Percentiles rank a stretch among this genome's conserved stretches.
Conservation (phyloP, 306 rosid genomes). For the Cicer bijugum region DNA sequence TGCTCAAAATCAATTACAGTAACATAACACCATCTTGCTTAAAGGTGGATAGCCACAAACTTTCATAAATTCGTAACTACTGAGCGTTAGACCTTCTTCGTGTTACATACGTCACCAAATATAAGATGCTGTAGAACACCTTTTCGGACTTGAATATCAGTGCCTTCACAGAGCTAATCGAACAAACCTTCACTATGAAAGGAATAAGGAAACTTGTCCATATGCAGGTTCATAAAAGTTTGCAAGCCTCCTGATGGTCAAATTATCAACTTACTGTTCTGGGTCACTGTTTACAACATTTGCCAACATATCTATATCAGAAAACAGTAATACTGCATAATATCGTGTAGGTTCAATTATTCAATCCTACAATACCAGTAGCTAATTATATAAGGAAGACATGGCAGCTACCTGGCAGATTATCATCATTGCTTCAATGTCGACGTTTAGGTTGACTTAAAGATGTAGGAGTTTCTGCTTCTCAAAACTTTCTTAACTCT, state of each 20-base stretch:
- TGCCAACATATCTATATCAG: constrained; percentile 3
- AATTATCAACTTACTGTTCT: not conserved
- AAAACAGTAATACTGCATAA: constrained; percentile 2
- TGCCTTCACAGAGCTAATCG: constrained; percentile 24
- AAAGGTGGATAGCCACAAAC: constrained; percentile 24
- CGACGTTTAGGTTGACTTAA: constrained; percentile 13
- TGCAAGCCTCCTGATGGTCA: constrained; percentile 20
- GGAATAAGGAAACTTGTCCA: constrained; percentile 12
- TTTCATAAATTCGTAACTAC: constrained; percentile 33
- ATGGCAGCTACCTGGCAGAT: constrained; percentile 20
- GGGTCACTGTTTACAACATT: constrained; percentile 19
- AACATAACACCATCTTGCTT: constrained; percentile 9
- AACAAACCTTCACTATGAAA: constrained; percentile 18
- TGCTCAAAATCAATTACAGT: constrained; percentile 20
- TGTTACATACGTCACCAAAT: constrained; percentile 29
- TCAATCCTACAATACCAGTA: not conserved
- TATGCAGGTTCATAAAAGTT: constrained; percentile 12
- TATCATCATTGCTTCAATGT: not conserved
- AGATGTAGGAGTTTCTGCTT: constrained; percentile 2
- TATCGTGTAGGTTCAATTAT: constrained; percentile 1
- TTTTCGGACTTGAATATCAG: constrained; percentile 31
- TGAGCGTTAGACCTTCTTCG: not conserved
- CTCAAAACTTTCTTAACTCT: not conserved
- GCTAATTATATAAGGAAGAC: constrained; percentile 19
- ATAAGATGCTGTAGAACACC: constrained; percentile 18